A percentile compares a stretch with the other conserved stretches of the same genome.
Evolutionary conservation across 2,329 filamentous ascomycete species (phyloP).

Genomic region (Calonectria hawksworthii): DNA sequence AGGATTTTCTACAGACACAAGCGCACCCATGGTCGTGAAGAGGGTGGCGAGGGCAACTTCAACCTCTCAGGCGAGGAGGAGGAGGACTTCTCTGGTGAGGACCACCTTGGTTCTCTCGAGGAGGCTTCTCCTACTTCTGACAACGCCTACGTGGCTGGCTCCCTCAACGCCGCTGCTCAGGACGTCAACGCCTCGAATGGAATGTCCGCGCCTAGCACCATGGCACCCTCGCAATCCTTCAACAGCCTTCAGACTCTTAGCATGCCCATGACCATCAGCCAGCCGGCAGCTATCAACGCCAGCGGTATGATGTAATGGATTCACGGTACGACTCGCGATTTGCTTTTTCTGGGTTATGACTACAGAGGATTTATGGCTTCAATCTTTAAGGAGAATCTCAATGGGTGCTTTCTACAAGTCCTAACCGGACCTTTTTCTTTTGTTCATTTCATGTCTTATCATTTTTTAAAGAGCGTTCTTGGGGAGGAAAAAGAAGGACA

Average conservation of each 20-base stretch:
- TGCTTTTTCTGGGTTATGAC: constrained; percentile 46
- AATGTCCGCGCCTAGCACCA: constrained; percentile 32
- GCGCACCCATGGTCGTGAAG: constrained; percentile 76
- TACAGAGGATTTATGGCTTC: constrained; percentile 46
- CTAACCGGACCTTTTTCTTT: constrained; percentile 42
- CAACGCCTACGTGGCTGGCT: constrained; percentile 70
- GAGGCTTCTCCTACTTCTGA: constrained; percentile 83
- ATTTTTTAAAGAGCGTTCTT: constrained; percentile 43
- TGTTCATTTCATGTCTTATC: constrained; percentile 43
- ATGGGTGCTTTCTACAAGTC: constrained; percentile 35
- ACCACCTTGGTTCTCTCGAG: constrained; percentile 84
- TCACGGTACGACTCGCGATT: constrained; percentile 42
- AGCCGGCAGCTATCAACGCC: constrained; percentile 62
- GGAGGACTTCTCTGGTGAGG: constrained; percentile 86
- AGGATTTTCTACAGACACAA: constrained; percentile 79
- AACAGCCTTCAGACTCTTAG: constrained; percentile 73
- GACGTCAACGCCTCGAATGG: constrained; percentile 41
- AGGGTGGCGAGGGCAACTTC: constrained; percentile 70
- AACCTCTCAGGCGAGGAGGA: constrained; percentile 85
- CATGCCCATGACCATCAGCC: constrained; percentile 76
- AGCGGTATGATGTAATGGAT: constrained; percentile 60
- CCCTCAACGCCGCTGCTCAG: constrained; percentile 62
- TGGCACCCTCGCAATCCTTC: constrained; percentile 56
- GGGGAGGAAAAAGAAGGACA: constrained; percentile 45
- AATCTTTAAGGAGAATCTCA: constrained; percentile 41